Percentiles rank a stretch among this genome's conserved stretches.
phyloP scores from a whole-genome alignment of 2,329 filamentous ascomycete genomes.

The Colletotrichum musae region DNA sequence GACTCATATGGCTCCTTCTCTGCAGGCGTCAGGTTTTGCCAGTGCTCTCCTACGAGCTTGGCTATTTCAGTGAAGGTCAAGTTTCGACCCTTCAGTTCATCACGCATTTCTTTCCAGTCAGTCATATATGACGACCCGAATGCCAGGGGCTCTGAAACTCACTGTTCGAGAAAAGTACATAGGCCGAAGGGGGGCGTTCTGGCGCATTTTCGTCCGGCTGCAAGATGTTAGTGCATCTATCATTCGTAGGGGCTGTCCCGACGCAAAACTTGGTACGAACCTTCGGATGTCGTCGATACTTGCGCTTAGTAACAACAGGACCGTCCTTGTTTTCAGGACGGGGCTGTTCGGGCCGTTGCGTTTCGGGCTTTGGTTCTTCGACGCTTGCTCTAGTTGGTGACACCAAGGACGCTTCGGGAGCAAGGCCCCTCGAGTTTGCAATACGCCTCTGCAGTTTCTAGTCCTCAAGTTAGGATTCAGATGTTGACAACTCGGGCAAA shows the following conservation, averaged over 20 bases:
- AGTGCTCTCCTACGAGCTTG: slow-evolving; percentile 85
- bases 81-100: slow-evolving; percentile 82
- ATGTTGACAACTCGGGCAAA: fast-evolving
- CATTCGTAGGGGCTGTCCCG: neutral
- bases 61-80: slow-evolving; percentile 88
- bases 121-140: slow-evolving; percentile 18
- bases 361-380: slow-evolving; percentile 70
- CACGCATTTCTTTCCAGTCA: slow-evolving; percentile 75
- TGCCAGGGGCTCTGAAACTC: slow-evolving; percentile 52
- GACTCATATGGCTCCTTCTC: slow-evolving; percentile 82
- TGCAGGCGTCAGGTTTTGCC: slow-evolving; percentile 77
- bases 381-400: slow-evolving; percentile 64
- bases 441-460: slow-evolving; percentile 89
- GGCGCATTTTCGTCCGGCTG: slow-evolving; percentile 85
- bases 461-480: neutral
- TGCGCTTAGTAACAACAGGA: slow-evolving; percentile 72
- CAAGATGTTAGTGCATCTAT: slow-evolving; percentile 15
- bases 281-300: slow-evolving; percentile 85
- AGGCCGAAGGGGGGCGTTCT: slow-evolving; percentile 84
- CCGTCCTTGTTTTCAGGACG: slow-evolving; percentile 56
- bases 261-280: slow-evolving; percentile 57
- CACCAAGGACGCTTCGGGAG: slow-evolving; percentile 66
- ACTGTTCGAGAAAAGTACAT: slow-evolving; percentile 90
- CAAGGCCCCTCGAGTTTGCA: slow-evolving; percentile 78
- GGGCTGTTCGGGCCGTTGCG: slow-evolving; percentile 63